phyloP scores from a whole-genome alignment of 768 basidiomycete genomes.

The Asterophora parasitica region DNA sequence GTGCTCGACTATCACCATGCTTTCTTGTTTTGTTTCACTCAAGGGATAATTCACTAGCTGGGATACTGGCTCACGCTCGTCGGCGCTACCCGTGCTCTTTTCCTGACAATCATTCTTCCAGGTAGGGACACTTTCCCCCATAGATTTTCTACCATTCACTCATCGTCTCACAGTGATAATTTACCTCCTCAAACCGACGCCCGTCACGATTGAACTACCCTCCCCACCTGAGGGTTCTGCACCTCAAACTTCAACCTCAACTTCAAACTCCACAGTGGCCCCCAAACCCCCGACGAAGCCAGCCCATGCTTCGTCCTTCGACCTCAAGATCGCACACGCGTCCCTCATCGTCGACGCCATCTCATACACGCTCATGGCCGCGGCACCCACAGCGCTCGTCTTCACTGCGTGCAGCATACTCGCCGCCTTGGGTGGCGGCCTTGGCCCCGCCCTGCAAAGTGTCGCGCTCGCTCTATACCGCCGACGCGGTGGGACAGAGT shows the following conservation, averaged over 20 bases:
- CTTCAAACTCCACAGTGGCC: not conserved
- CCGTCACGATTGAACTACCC: slow-evolving; percentile 22
- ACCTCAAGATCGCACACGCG: slow-evolving; percentile 60
- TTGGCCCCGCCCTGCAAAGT: slow-evolving; percentile 63
- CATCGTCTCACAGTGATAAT: slow-evolving; percentile 40
- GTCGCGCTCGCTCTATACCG: slow-evolving; percentile 66
- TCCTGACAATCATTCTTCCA: slow-evolving; percentile 55
- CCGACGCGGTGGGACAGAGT: slow-evolving; percentile 51
- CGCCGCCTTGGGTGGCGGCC: slow-evolving; percentile 56
- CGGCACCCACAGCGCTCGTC: slow-evolving; percentile 38
- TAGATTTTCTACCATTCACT: not conserved
- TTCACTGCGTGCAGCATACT: slow-evolving; percentile 51
- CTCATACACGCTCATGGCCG: slow-evolving; percentile 45
- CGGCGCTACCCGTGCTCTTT: slow-evolving; percentile 48
- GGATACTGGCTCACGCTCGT: slow-evolving; percentile 67
- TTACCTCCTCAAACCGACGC: slow-evolving; percentile 45
- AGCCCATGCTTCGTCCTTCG: slow-evolving; percentile 50
- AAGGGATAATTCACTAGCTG: slow-evolving; percentile 35
- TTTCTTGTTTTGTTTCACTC: not conserved
- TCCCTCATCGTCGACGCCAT: slow-evolving; percentile 57
- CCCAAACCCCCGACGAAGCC: slow-evolving; percentile 18
- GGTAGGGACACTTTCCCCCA: slow-evolving; percentile 31
- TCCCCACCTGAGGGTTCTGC: slow-evolving; percentile 11
- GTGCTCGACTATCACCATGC: slow-evolving; percentile 13
- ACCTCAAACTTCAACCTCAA: no score